Evolutionary conservation across 371 early-diverging fungal genomes (phyloP).

Genomic region (Rhizopus microsporus): DNA sequence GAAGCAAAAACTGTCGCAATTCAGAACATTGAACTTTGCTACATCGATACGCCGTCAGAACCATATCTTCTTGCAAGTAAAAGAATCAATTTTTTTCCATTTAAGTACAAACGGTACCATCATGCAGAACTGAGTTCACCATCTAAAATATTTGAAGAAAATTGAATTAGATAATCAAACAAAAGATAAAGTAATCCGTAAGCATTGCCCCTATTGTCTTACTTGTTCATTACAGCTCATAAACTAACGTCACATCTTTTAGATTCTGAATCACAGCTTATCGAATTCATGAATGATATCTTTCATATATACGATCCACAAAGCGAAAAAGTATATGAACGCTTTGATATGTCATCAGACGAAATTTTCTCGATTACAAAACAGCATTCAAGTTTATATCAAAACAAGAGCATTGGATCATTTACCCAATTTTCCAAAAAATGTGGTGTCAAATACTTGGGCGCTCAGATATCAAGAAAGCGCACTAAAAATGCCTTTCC

Average conservation of each 20-base stretch:
- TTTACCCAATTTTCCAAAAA: constrained; percentile 10
- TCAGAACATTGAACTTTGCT: constrained; percentile 16
- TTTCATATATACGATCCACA: constrained; percentile 7
- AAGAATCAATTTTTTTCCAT: constrained; percentile 20
- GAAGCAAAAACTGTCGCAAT: constrained; percentile 19
- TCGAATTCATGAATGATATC: constrained; percentile 10
- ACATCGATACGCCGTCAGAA: constrained; percentile 15
- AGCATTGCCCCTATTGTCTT: constrained; percentile 13
- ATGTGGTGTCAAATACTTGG: constrained; percentile 11
- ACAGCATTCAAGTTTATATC: constrained; percentile 4
- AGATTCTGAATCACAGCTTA: constrained; percentile 11
- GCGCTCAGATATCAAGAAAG: constrained; percentile 11
- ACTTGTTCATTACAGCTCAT: constrained; percentile 10
- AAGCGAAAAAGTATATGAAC: constrained; percentile 10
- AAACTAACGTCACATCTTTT: constrained; percentile 4
- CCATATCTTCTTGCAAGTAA: constrained; percentile 19
- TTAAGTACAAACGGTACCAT: constrained; percentile 15
- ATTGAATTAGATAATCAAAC: constrained; percentile 15
- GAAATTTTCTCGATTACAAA: constrained; percentile 11
- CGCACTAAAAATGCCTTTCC: constrained; percentile 5
- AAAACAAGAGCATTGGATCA: constrained; percentile 6
- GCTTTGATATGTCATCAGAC: constrained; percentile 5
- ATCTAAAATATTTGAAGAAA: constrained; percentile 13
- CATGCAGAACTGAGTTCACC: constrained; percentile 14
- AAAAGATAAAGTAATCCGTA: constrained; percentile 16